A percentile compares a stretch with the other conserved stretches of the same genome.
Conservation (phyloP, 352 stramenopile genomes). For the Pythium aquatile region DNA sequence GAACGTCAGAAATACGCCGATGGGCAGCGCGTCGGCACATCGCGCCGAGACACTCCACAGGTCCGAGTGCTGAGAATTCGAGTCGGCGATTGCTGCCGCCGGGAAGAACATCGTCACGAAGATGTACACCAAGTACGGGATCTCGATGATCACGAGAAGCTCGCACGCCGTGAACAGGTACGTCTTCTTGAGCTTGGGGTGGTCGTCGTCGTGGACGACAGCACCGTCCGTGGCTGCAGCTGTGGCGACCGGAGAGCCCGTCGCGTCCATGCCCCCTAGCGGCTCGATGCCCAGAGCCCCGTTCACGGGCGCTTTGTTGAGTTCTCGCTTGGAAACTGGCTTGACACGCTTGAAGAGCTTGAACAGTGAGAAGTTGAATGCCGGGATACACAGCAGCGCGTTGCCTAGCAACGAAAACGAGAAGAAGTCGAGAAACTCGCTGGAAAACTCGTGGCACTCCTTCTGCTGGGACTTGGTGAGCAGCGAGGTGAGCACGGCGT, state of each 20-base stretch:
- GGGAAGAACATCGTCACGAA: constrained; percentile 50
- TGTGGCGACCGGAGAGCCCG: constrained; percentile 29
- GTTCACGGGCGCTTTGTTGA: constrained; percentile 18
- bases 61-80: constrained; percentile 26
- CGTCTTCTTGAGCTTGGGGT: constrained; percentile 64
- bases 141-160: constrained; percentile 73
- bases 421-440: constrained; percentile 66
- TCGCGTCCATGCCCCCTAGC: constrained; percentile 21
- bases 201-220: constrained; percentile 43
- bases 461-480: constrained; percentile 27
- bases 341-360: constrained; percentile 43
- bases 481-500: constrained; percentile 45
- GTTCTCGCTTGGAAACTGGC: constrained; percentile 25
- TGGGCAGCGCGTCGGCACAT: constrained; percentile 35
- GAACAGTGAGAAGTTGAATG: constrained; percentile 59
- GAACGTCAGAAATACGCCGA: constrained; percentile 35
- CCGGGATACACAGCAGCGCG: constrained; percentile 63
- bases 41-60: constrained; percentile 34
- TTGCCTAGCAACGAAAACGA: constrained; percentile 60
- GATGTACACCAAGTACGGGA: constrained; percentile 61
- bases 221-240: constrained; percentile 33
- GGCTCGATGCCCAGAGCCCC: constrained; percentile 22
- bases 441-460: constrained; percentile 50
- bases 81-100: constrained; percentile 7
- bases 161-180: constrained; percentile 74